phyloP scores from a whole-genome alignment of 1,284 basidiomycete genomes.

The Ustilago bromivora region DNA sequence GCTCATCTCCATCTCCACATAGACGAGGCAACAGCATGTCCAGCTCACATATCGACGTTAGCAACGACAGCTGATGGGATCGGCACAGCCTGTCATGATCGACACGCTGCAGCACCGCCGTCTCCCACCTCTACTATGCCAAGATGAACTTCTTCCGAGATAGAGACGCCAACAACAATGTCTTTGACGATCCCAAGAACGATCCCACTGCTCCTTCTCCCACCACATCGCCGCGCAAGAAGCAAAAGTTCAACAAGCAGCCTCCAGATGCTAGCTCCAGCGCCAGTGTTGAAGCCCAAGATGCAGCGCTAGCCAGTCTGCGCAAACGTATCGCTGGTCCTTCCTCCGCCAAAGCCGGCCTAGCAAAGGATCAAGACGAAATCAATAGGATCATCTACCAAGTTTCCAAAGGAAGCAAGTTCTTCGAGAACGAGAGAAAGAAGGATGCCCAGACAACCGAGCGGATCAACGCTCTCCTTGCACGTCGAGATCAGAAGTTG shows the following conservation, averaged over 20 bases:
- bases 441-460: conserved; percentile 83
- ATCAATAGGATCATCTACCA: conserved; percentile 63
- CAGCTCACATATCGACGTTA: neutral
- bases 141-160: conserved; percentile 54
- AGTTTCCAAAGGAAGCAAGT: conserved; percentile 66
- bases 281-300: conserved; percentile 11
- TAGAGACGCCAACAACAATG: conserved; percentile 43
- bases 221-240: conserved; percentile 43
- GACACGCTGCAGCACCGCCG: conserved; percentile 3
- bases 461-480: conserved; percentile 73
- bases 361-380: conserved; percentile 61
- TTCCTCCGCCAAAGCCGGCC: conserved; percentile 66
- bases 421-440: conserved; percentile 80
- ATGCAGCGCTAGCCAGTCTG: conserved; percentile 53
- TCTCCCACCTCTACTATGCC: neutral
- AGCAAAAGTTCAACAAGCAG: conserved; percentile 24
- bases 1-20: neutral
- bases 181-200: conserved; percentile 46
- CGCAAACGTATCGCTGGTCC: conserved; percentile 63
- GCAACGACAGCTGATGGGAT: neutral
- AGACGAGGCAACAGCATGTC: neutral
- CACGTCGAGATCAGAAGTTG: conserved; percentile 54
- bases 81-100: conserved; percentile 5
- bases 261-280: neutral
- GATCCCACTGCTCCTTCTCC: conserved; percentile 45